phyloP scores from a whole-genome alignment of 805 yeast genomes.

The Candida piceae region DNA sequence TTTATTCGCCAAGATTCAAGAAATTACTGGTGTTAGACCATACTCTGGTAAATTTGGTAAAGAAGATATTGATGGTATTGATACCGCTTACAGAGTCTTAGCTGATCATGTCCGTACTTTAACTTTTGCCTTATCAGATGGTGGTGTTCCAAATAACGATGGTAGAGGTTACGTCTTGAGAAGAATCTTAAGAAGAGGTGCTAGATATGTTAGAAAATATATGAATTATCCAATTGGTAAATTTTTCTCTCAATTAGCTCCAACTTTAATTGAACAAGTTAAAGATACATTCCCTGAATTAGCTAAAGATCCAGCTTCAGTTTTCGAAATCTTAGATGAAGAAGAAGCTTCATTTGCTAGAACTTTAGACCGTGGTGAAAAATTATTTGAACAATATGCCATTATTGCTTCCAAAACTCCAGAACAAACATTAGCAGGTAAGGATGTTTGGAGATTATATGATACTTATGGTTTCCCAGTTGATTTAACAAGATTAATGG shows the following conservation, averaged over 20 bases:
- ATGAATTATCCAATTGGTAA: slow-evolving; percentile 93
- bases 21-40: slow-evolving; percentile 87
- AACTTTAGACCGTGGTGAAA: slow-evolving; percentile 97
- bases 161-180: slow-evolving; percentile 98
- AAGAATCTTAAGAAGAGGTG: slow-evolving; percentile 96
- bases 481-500: slow-evolving; percentile 96
- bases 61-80: slow-evolving; percentile 91
- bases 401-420: slow-evolving; percentile 71
- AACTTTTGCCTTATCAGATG: slow-evolving; percentile 94
- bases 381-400: slow-evolving; percentile 90
- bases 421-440: slow-evolving; percentile 77
- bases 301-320: slow-evolving; percentile 59
- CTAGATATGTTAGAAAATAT: slow-evolving; percentile 94
- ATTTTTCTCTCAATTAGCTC: slow-evolving; percentile 88
- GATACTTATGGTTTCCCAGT: slow-evolving; percentile 99
- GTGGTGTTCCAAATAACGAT: slow-evolving; percentile 98
- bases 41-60: slow-evolving; percentile 91
- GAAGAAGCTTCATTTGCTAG: slow-evolving; percentile 94
- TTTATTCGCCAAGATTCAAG: slow-evolving; percentile 78
- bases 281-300: slow-evolving; percentile 90
- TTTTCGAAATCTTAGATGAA: slow-evolving; percentile 89
- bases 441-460: slow-evolving; percentile 96
- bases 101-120: slow-evolving; percentile 98
- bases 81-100: slow-evolving; percentile 95
- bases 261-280: slow-evolving; percentile 87